Conservation (phyloP, 495 filamentous ascomycete genomes). For the Podospora bellae-mahoneyi region DNA sequence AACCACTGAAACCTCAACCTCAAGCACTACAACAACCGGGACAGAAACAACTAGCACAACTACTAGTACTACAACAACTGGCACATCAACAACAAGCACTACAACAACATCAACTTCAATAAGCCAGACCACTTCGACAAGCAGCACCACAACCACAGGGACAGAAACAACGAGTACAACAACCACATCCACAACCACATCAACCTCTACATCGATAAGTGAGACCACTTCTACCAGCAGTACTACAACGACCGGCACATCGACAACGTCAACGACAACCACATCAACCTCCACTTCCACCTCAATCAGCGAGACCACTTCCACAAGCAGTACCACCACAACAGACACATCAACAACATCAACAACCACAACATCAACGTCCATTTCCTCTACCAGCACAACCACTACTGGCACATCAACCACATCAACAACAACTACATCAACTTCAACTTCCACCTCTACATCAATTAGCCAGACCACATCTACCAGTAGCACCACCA, state of each 20-base stretch:
- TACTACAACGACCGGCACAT: not conserved
- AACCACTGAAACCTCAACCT: not conserved
- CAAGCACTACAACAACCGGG: not conserved
- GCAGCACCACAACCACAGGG: constrained; percentile 6
- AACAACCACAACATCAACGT: not conserved
- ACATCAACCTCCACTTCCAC: not conserved
- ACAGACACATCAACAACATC: not conserved
- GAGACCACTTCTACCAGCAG: not conserved
- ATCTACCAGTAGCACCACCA: not conserved
- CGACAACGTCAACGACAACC: not conserved
- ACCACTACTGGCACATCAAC: not conserved
- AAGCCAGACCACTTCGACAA: not conserved
- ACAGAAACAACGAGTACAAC: constrained; percentile 2
- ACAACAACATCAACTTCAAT: not conserved
- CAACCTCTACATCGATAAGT: no score
- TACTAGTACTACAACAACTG: not conserved
- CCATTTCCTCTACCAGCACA: not conserved
- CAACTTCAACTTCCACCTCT: no score
- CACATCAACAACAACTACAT: not conserved
- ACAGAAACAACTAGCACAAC: not conserved
- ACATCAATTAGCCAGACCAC: no score
- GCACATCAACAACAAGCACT: constrained; percentile 1
- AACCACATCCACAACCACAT: constrained; percentile 1
- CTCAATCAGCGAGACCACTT: not conserved
- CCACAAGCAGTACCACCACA: not conserved